Percentiles rank a stretch among this genome's conserved stretches.
These are phyloP conservation scores for Domatiomyces globalis DNA, from an alignment of 2,329 filamentous ascomycete genomes.

Conservation along the genomic window DNA sequence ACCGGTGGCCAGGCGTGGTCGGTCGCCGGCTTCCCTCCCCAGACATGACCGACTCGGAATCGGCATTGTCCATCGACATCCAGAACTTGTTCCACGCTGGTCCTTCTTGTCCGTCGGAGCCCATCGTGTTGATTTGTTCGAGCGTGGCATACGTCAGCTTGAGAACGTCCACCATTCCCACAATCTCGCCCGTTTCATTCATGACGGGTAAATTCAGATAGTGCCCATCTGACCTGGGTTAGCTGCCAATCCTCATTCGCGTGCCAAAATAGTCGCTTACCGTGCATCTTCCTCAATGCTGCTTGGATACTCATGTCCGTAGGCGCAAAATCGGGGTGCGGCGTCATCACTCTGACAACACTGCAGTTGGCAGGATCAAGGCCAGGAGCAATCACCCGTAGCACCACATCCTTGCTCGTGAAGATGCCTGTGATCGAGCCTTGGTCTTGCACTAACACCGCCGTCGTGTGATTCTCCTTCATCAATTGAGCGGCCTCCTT, in stretches of 20 bases:
- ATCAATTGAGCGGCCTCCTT: slow-evolving; percentile 90
- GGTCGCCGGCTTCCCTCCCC: slow-evolving; percentile 69
- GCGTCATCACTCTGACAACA: slow-evolving; percentile 97
- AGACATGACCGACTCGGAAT: slow-evolving; percentile 92
- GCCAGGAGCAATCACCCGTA: slow-evolving; percentile 92
- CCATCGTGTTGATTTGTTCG: slow-evolving; percentile 85
- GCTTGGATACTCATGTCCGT: slow-evolving; percentile 99
- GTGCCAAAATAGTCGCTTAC: slow-evolving; percentile 37
- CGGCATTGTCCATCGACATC: slow-evolving; percentile 74
- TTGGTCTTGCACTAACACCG: slow-evolving; percentile 89
- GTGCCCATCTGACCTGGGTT: slow-evolving; percentile 58
- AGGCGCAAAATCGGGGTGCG: slow-evolving; percentile 94
- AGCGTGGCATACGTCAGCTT: slow-evolving; percentile 96
- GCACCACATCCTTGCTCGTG: slow-evolving; percentile 96
- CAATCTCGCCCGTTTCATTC: slow-evolving; percentile 93
- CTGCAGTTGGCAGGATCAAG: slow-evolving; percentile 90
- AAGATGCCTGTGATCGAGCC: slow-evolving; percentile 98
- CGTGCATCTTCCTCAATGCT: slow-evolving; percentile 96
- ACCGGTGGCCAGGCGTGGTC: slow-evolving; percentile 54
- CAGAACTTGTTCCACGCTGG: slow-evolving; percentile 99
- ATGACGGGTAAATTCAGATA: slow-evolving; percentile 97
- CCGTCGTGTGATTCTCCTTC: slow-evolving; percentile 98
- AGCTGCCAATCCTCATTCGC: slow-evolving; percentile 5
- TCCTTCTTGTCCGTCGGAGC: slow-evolving; percentile 72
- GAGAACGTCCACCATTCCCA: slow-evolving; percentile 97